Conservation (phyloP, 805 yeast species). For the Wickerhamomyces pijperi region DNA sequence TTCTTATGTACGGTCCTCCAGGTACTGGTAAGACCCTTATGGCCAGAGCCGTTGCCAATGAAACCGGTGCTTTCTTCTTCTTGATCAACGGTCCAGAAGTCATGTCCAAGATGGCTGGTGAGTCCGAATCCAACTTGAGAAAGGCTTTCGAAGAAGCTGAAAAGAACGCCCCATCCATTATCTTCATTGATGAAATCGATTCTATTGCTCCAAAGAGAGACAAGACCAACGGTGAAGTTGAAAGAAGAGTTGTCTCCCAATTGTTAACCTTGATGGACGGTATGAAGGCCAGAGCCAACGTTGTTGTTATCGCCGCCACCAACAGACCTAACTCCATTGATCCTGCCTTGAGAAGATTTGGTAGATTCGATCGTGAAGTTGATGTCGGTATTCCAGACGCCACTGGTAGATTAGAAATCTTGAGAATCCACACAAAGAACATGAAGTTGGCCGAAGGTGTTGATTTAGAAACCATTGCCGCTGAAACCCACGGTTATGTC, state of each 20-base stretch:
- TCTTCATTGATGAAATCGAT: constrained; percentile 96
- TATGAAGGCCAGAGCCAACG: constrained; percentile 98
- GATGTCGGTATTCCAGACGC: constrained; percentile 97
- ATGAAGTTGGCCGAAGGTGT: constrained; percentile 95
- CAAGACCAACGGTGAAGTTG: constrained; percentile 99
- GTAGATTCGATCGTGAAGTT: constrained; percentile 83
- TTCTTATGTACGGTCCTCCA: constrained; percentile 97
- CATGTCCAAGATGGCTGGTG: constrained; percentile 99
- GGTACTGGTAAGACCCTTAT: constrained; percentile 99
- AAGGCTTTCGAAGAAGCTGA: constrained; percentile 99
- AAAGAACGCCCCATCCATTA: constrained; percentile 95
- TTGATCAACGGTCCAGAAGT: constrained; percentile 98
- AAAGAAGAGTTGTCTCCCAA: constrained; percentile 97
- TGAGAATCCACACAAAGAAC: constrained; percentile 95
- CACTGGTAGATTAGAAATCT: constrained; percentile 92
- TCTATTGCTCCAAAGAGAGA: constrained; percentile 99
- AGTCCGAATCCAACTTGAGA: constrained; percentile 91
- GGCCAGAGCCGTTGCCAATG: constrained; percentile 99
- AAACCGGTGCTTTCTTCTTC: constrained; percentile 98
- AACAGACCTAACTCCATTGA: constrained; percentile 68
- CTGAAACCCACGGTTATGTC: constrained; percentile 98
- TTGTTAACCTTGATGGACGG: constrained; percentile 97
- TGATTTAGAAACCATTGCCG: constrained; percentile 88
- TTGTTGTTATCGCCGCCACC: constrained; percentile 97
- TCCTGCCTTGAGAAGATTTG: constrained; percentile 78